Evolutionary conservation across 2,329 filamentous ascomycete species (phyloP), one percentile per base, ranked within the genome.

Genomic region (Phaeosphaeriaceae sp.): DNA sequence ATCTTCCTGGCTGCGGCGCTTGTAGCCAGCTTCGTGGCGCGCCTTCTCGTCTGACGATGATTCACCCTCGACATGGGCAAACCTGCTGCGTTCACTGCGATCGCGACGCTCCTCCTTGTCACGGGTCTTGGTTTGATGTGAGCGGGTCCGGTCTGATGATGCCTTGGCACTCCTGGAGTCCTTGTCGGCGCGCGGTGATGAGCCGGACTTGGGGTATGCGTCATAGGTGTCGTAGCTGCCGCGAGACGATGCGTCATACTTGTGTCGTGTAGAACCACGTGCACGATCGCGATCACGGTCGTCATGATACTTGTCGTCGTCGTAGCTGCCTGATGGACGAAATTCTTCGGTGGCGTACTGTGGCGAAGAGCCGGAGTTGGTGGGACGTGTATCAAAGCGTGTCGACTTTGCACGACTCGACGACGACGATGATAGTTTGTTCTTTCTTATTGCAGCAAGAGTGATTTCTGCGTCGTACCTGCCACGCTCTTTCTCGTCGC

Each of bases 381-480:
- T 54, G 6, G 68, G 66, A 13, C 63, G 64, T 13, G 61, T 51
- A 15, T 71, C 70, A 54, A 71, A 75, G 55, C 63, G 66, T n/a
- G 67, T 55, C 13, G 65, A 65, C 54, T 65, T 67, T 13, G 72
- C 70, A n/a, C 56, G 54, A 21, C 52, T 47, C 4, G 56, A 57
- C 42, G 56, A 43, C 44, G 55, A 58, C 42, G 56, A 48, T 59
- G 74, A 70, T 62, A 79, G 72, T 52, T 77, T 74, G 58, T 85
- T 79, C 55, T 75, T 84, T 68, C 82, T 82, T 64, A 90, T 75
- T 68, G 87, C 84, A 42, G 83, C 84, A 54, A 92, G 73, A 63
- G 81, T 85, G 54, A 88, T 79, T 68, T 87, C 83, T 43, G 91
- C 86, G 74, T 97, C 91, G 73, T 97, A 96, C 60, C 86, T 85